Percentiles rank a stretch among this genome's conserved stretches.
Conservation (phyloP, 345 rosid species). For the Eucalyptus cloeziana region DNA sequence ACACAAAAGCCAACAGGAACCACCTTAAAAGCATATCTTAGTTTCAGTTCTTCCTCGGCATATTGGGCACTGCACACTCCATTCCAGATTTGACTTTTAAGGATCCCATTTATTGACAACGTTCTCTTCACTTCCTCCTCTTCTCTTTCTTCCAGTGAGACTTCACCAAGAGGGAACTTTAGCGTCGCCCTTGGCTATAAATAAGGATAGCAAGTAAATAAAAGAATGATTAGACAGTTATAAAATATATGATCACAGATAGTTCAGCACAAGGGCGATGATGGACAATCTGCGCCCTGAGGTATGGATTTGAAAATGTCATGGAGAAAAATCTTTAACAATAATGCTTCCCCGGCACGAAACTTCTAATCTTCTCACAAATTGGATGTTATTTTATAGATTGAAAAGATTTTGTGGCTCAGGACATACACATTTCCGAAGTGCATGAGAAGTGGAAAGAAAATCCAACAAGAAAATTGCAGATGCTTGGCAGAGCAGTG, state of each 20-base stretch:
- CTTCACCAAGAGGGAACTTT: constrained; percentile 79
- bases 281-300: background rate
- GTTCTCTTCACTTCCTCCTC: constrained; percentile 35
- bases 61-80: constrained; percentile 71
- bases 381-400: background rate
- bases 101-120: constrained; percentile 49
- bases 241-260: background rate
- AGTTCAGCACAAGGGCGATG: background rate
- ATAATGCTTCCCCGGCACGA: background rate
- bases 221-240: background rate
- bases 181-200: constrained; percentile 81
- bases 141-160: constrained; percentile 66
- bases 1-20: background rate
- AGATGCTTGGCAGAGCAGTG: background rate
- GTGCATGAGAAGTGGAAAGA: background rate
- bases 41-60: constrained; percentile 60
- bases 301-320: background rate
- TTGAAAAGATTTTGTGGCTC: background rate
- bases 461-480: background rate
- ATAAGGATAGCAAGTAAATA: background rate
- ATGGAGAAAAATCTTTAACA: background rate
- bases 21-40: constrained; percentile 78
- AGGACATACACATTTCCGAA: background rate
- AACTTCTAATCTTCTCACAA: background rate
- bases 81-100: constrained; percentile 41